Evolutionary conservation across 352 stramenopile species (phyloP).

Genomic region (Plasmopara viticola): DNA sequence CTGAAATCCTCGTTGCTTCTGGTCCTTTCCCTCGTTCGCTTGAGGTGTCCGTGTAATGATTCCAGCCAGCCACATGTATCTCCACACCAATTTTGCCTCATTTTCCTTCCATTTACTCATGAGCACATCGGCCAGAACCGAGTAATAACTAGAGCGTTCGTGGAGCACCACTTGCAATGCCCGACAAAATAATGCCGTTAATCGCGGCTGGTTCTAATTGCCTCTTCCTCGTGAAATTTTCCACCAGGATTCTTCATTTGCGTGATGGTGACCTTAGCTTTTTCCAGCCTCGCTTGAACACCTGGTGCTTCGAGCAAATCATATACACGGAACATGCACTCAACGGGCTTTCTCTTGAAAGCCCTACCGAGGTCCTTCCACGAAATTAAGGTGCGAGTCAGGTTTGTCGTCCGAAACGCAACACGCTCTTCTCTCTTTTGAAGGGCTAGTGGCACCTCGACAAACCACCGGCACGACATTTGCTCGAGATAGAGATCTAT

Average conservation of each 20-base stretch:
- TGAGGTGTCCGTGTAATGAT: conserved; percentile 58
- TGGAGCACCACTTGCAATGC: conserved; percentile 80
- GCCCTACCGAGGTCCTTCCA: conserved; percentile 61
- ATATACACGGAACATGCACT: conserved; percentile 67
- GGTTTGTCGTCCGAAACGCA: conserved; percentile 50
- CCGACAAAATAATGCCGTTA: conserved; percentile 57
- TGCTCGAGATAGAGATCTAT: conserved; percentile 73
- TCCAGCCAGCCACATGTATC: conserved; percentile 74
- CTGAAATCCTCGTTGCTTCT: conserved; percentile 65
- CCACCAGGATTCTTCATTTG: conserved; percentile 67
- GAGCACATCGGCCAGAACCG: conserved; percentile 61
- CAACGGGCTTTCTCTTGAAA: conserved; percentile 51
- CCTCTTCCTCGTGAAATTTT: conserved; percentile 60
- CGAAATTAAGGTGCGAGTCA: conserved; percentile 57
- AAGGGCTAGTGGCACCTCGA: conserved; percentile 66
- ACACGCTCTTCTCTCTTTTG: conserved; percentile 57
- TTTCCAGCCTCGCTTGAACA: conserved; percentile 57
- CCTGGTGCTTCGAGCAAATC: conserved; percentile 55
- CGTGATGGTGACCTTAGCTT: conserved; percentile 49
- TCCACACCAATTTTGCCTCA: conserved; percentile 80
- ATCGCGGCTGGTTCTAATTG: conserved; percentile 48
- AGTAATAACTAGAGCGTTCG: conserved; percentile 63
- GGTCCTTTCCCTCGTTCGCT: conserved; percentile 36
- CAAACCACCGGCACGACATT: conserved; percentile 68
- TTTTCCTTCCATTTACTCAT: conserved; percentile 63